Base-by-base conservation (phyloP, 2,329 filamentous ascomycete genomes). In the Pseudogymnoascus sp. region DNA sequence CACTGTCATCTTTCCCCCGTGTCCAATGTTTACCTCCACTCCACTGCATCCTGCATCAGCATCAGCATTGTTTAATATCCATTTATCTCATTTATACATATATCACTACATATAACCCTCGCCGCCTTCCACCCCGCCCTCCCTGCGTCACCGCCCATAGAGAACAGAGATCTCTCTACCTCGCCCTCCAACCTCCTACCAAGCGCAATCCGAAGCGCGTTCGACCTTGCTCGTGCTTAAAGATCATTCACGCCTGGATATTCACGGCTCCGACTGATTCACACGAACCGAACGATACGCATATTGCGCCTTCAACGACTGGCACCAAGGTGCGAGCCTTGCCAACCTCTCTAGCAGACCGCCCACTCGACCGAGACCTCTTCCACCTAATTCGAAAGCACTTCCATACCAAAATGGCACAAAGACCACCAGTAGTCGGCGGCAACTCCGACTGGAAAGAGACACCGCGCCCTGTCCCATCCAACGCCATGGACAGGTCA, bases 1-100 rank as follows among this genome's bases (percentile, higher is more conserved):
- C n/a, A n/a, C n/a, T n/a, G n/a, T n/a, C n/a, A n/a, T n/a, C n/a
- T n/a, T n/a, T n/a, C n/a, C n/a, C n/a, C n/a, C n/a, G n/a, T n/a
- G n/a, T n/a, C n/a, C n/a, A n/a, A n/a, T n/a, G n/a, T n/a, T n/a
- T n/a, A n/a, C n/a, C n/a, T n/a, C n/a, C n/a, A n/a, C n/a, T n/a
- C n/a, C 31, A 51, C n/a, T 3, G 31, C 17, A 27, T 33, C 29
- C 48, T 17, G 48, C 48, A 55, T 55, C 48, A 33, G n/a, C 29
- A 55, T 55, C 48, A 55, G 48, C 48, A 55, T 55, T 55, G 48
- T 55, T 55, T 55, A 55, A 55, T 55, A 55, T 55, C 48, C 48
- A 55, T 55, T 55, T 55, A 55, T 55, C 48, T 55, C 48, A 17
- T 55, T 17, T 55, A 55, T 17, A 55, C 48, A 55, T 55, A 21